These are phyloP conservation scores for Cylindrotheca fusiformis DNA, from an alignment of 108 stramenopile species.

Conservation along the genomic window DNA sequence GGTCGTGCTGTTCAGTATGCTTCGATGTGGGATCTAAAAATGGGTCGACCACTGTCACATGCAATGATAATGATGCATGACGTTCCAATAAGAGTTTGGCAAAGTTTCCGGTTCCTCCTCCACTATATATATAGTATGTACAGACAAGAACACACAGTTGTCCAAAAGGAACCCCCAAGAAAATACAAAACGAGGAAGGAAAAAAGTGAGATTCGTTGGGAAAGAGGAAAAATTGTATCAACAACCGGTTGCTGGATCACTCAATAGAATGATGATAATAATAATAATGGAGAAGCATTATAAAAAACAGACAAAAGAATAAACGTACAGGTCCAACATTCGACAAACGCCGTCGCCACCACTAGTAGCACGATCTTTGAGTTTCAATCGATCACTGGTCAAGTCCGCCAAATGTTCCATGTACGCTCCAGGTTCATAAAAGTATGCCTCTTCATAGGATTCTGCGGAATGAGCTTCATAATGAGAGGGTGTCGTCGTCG, in stretches of 20 bases:
- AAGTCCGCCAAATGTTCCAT: conserved; percentile 39
- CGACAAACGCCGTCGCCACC: not conserved
- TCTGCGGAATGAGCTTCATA: conserved; percentile 53
- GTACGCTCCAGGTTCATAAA: conserved; percentile 58
- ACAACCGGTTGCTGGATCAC: too few relatives aligned
- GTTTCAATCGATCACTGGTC: conserved; percentile 17
- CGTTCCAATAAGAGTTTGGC: conserved; percentile 26
- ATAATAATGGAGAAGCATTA: too few relatives aligned
- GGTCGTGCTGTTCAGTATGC: not conserved
- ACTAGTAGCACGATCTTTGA: conserved; percentile 1
- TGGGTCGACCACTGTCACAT: conserved; percentile 60
- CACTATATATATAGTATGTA: conserved; percentile 40
- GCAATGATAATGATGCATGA: not conserved
- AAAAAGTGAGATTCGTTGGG: not conserved
- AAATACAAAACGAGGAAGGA: not conserved
- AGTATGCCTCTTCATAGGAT: conserved; percentile 58
- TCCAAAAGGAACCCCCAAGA: too few relatives aligned
- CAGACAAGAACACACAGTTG: too few relatives aligned
- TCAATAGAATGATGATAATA: too few relatives aligned
- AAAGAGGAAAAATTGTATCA: not conserved
- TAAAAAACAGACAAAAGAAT: too few relatives aligned
- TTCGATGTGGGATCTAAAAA: conserved; percentile 33
- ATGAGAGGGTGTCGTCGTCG: conserved; percentile 30
- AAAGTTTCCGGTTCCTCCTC: conserved; percentile 79
- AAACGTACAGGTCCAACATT: too few relatives aligned